Percentiles rank a stretch among this genome's conserved stretches.
Evolutionary conservation across 345 rosid genomes (phyloP).

Genomic region (Lepidium didymum): DNA sequence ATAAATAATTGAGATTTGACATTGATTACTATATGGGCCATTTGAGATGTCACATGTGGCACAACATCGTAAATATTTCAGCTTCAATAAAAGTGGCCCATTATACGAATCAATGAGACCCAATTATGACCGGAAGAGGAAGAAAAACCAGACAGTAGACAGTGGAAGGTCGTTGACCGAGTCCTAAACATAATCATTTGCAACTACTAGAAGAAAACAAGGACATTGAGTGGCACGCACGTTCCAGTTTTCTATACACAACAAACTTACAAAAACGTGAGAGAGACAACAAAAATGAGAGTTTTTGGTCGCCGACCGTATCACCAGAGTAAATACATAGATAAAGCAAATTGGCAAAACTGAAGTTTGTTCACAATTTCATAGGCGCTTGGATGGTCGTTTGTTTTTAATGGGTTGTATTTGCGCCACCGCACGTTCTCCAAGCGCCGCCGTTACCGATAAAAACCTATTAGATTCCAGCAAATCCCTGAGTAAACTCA

Average conservation of each 20-base stretch:
- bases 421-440: conserved; percentile 30
- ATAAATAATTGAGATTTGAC: too few relatives aligned
- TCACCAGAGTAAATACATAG: conserved; percentile 1
- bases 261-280: conserved; percentile 24
- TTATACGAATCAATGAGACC: background rate
- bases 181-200: background rate
- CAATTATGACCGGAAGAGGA: background rate
- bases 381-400: conserved; percentile 3
- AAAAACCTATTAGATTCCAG: conserved; percentile 18
- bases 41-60: too few relatives aligned
- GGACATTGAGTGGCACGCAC: conserved; percentile 25
- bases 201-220: background rate
- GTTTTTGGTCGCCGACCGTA: conserved; percentile 14
- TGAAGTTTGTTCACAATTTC: background rate
- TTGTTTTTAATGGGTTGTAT: conserved; percentile 30
- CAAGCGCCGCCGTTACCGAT: conserved; percentile 20
- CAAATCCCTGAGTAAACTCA: conserved; percentile 23
- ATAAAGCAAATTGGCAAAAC: background rate
- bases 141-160: background rate
- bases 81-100: conserved; percentile 7
- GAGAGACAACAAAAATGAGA: conserved; percentile 18
- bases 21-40: too few relatives aligned
- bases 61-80: too few relatives aligned
- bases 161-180: conserved; percentile 2
- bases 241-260: conserved; percentile 5